Conservation (phyloP, 2,329 filamentous ascomycete species). For the Aspergillus alliaceus region DNA sequence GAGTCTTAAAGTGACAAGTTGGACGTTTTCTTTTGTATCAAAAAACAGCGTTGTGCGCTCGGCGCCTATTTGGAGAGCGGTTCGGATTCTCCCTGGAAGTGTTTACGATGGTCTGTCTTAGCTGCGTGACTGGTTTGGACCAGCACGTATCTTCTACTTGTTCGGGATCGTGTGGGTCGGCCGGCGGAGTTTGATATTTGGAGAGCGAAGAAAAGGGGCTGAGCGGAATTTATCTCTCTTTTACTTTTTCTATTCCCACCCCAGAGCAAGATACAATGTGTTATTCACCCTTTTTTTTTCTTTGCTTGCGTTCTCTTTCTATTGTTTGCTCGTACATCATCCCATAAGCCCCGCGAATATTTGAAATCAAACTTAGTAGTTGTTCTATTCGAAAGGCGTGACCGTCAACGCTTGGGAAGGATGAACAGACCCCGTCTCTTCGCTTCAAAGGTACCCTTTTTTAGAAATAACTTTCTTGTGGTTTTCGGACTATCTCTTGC, state of each 20-base stretch:
- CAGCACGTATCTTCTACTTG: constrained; percentile 36
- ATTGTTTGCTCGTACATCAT: constrained; percentile 10
- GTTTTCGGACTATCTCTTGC: not conserved
- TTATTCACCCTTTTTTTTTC: constrained; percentile 28
- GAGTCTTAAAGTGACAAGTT: constrained; percentile 34
- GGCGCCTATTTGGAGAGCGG: constrained; percentile 29
- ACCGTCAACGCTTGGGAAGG: not conserved
- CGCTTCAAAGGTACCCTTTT: not conserved
- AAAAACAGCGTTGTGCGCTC: constrained; percentile 26
- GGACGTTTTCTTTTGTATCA: constrained; percentile 28
- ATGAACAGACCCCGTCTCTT: not conserved
- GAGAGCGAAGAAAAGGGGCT: constrained; percentile 41
- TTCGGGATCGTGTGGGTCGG: constrained; percentile 39
- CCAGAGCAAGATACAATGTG: constrained; percentile 40
- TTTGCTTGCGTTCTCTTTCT: constrained; percentile 14
- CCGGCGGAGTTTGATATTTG: constrained; percentile 46
- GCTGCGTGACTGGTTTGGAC: constrained; percentile 38
- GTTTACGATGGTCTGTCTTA: constrained; percentile 37
- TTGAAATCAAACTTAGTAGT: constrained; percentile 19
- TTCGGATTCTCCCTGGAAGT: constrained; percentile 36
- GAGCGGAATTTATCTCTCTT: constrained; percentile 44
- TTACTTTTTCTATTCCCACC: constrained; percentile 43
- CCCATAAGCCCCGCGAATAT: constrained; percentile 13
- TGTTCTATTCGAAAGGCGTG: not conserved
- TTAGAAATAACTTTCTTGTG: not conserved